Percentiles rank a stretch among this genome's conserved stretches.
These are phyloP conservation scores for Grigorovia yakushimaensis DNA, from an alignment of 805 yeast genomes.

Conservation along the genomic window DNA sequence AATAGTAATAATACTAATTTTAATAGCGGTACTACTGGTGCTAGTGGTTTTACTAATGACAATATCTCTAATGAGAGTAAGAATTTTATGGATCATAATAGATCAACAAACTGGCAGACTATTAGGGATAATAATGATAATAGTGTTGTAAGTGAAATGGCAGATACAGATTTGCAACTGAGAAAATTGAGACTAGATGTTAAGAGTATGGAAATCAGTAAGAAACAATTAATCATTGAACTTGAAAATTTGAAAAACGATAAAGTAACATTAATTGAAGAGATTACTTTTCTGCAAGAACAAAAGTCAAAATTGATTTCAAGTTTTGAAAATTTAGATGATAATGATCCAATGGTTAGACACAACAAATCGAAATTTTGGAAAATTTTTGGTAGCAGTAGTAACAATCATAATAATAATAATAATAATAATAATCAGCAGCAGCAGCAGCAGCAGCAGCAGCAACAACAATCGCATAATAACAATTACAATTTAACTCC, in stretches of 20 bases:
- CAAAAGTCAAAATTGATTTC: conserved; percentile 1
- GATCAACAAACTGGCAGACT: too few species aligned
- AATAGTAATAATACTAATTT: conserved; percentile 7
- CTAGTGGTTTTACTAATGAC: not conserved
- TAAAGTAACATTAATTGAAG: conserved; percentile 39
- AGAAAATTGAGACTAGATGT: conserved; percentile 36
- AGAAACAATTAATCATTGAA: conserved; percentile 38
- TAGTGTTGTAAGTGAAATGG: not conserved
- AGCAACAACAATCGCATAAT: not conserved
- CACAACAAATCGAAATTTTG: conserved; percentile 23
- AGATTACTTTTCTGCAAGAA: conserved; percentile 30
- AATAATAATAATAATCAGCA: not conserved
- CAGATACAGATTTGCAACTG: conserved; percentile 27
- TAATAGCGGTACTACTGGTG: not conserved
- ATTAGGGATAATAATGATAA: too few species aligned
- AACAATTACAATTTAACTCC: not conserved
- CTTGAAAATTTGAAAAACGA: conserved; percentile 40
- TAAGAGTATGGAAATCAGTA: conserved; percentile 33
- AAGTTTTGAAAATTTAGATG: conserved; percentile 1
- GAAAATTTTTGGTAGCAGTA: conserved; percentile 20
- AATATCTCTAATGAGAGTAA: not conserved
- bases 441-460: conserved; percentile 1
- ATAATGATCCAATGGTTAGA: conserved; percentile 1
- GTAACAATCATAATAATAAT: not conserved
- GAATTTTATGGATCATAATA: not conserved